Evolutionary conservation across 2,329 filamentous ascomycete species (phyloP).

Genomic region (Pyrenophora graminea): DNA sequence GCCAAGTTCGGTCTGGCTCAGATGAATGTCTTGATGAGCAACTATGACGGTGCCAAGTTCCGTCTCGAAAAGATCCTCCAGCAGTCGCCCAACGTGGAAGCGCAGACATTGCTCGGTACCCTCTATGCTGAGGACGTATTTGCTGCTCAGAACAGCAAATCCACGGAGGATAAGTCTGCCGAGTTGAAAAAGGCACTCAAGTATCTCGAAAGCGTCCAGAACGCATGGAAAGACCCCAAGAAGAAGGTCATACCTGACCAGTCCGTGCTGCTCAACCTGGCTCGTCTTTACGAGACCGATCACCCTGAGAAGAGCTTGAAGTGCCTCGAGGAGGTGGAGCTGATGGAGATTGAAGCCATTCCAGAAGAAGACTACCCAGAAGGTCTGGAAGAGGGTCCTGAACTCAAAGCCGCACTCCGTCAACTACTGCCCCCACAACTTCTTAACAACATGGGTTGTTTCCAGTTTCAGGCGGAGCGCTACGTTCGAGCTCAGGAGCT

Average conservation of each 20-base stretch:
- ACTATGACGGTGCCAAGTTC: slow-evolving; percentile 90
- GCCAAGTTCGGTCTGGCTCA: slow-evolving; percentile 95
- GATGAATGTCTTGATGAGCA: slow-evolving; percentile 79
- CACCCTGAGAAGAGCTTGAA: slow-evolving; percentile 88
- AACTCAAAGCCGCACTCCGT: slow-evolving; percentile 66
- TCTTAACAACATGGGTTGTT: slow-evolving; percentile 96
- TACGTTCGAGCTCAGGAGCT: slow-evolving; percentile 78
- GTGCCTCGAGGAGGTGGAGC: slow-evolving; percentile 88
- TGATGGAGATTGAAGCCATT: slow-evolving; percentile 82
- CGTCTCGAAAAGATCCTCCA: slow-evolving; percentile 93
- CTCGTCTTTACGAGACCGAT: slow-evolving; percentile 84
- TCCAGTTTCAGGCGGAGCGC: slow-evolving; percentile 87
- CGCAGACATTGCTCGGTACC: slow-evolving; percentile 88
- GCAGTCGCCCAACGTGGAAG: slow-evolving; percentile 79
- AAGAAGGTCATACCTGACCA: slow-evolving; percentile 80
- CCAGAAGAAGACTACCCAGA: slow-evolving; percentile 71
- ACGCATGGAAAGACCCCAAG: slow-evolving; percentile 90
- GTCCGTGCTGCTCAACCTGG: slow-evolving; percentile 87
- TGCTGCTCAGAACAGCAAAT: slow-evolving; percentile 68
- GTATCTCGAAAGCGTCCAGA: slow-evolving; percentile 81
- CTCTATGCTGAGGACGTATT: slow-evolving; percentile 96
- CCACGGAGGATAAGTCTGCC: slow-evolving; percentile 82
- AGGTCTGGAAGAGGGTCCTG: slow-evolving; percentile 47
- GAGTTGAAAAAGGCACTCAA: slow-evolving; percentile 86
- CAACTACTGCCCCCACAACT: slow-evolving; percentile 85